Base-by-base conservation (phyloP, 208 protist genomes). In the Trypanosoma melophagium region DNA sequence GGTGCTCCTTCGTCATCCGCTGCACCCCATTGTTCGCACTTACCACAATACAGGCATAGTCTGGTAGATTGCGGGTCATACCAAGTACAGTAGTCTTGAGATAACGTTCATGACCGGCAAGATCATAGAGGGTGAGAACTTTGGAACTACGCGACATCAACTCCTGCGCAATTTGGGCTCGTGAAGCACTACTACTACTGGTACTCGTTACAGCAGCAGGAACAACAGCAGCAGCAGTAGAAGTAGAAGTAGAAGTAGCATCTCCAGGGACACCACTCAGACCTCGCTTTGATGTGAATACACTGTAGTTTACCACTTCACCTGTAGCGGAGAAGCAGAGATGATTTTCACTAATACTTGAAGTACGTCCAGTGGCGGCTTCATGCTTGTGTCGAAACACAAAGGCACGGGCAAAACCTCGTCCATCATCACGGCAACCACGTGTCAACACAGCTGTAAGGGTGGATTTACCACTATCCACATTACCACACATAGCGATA, bases 41-140 rank as follows among this genome's bases (percentile, higher is more conserved):
- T 50, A 97, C 80, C 10, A 97, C 89, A 58, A 97, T 78, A 70
- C 96, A 98, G n/a, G 84, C 86, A 81, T 98, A 99, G 78, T 99
- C 97, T 0, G 97, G 97, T 55, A 87, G 76, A 66, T 89, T 93
- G 41, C 96, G 93, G n/a, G 97, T 99, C 88, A 99, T 97, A 14
- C 98, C 98, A 40, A 92, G 89, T 28, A 99, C 88, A 1, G 98
- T 99, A 3, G 98, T 99, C 75, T 99, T 99, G 21, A 99, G 84
- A 74, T 99, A 99, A 44, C 87, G 86, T 71, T 99, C 97, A 68
- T 99, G 98, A 3, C 98, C 98, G 1, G 98, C 98, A 3, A 99
- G 80, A 78, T 99, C 98, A 56, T 99, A 97, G 38, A 99, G 89
- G 10, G 93, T 98, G 16, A 99, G 68, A 19, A 99, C 89, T 73